These are phyloP conservation scores for Austroboletus niveus DNA, from an alignment of 1,284 basidiomycete species.

Conservation along the genomic window DNA sequence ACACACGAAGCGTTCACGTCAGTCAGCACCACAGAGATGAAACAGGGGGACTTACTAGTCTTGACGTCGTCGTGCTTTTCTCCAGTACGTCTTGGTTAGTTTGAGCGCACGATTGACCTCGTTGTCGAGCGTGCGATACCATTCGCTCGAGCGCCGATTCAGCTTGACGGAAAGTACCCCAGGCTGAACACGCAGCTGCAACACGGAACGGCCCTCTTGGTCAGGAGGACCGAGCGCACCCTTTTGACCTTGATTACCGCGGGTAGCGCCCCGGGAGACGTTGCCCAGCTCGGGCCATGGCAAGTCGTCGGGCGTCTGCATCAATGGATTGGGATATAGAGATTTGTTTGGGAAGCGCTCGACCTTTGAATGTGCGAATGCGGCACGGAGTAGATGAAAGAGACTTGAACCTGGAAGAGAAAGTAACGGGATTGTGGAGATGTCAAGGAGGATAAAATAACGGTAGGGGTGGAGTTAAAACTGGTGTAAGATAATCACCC, in stretches of 20 bases:
- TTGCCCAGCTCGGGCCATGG: constrained; percentile 83
- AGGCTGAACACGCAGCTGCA: constrained; percentile 76
- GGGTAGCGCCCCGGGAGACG: constrained; percentile 76
- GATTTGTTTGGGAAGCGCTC: too few species aligned
- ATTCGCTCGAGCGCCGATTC: constrained; percentile 71
- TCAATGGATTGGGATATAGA: constrained; percentile 37
- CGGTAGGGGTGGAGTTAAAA: constrained; percentile 37
- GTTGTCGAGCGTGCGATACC: constrained; percentile 71
- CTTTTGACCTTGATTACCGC: constrained; percentile 81
- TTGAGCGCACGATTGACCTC: constrained; percentile 77
- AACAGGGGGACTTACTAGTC: constrained; percentile 48
- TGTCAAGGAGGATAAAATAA: constrained; percentile 24
- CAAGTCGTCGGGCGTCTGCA: constrained; percentile 64
- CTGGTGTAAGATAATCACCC: constrained; percentile 35
- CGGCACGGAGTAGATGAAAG: constrained; percentile 7
- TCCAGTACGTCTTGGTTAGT: constrained; percentile 79
- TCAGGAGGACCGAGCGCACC: constrained; percentile 68
- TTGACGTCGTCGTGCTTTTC: constrained; percentile 70
- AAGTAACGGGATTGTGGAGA: constrained; percentile 15
- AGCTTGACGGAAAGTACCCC: constrained; percentile 71
- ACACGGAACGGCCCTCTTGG: constrained; percentile 62
- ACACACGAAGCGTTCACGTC: too few species aligned
- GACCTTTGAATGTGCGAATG: background rate
- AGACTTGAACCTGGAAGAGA: constrained; percentile 9
- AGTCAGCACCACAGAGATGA: background rate